Base-by-base conservation (phyloP, 345 rosid genomes). In the Reutealis trisperma region DNA sequence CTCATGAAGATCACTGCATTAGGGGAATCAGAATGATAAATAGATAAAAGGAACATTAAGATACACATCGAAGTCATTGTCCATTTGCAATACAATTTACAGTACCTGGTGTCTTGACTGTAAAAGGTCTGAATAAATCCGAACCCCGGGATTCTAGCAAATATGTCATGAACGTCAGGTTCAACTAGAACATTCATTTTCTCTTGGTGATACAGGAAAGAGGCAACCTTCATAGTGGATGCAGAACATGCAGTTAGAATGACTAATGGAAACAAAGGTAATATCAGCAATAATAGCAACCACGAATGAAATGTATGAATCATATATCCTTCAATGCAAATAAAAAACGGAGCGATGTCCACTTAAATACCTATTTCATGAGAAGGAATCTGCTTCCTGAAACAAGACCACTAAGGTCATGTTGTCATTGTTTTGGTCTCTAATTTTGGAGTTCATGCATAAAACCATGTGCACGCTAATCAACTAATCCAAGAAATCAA, bases 121-220 rank as follows among this genome's bases (percentile, higher is more conserved):
- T 95, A 95, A 84, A 95, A 95, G 64, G 99, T 95, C 81, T 93
- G 99, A 79, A 95, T 89, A 85, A 93, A 95, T 63, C 99, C 98
- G 79, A 93, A 95, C 71, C 99, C 99, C 2, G 99, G 99, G 79
- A 93, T 93, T 88, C 97, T 90, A 78, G 99, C 97, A 86, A 95
- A 92, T 84, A 95, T 83, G 79, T 95, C 99, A 66, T 95, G 99
- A 55, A 95, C 97, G 65, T 95, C 97, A 74, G 98, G 99, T 87
- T 95, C 99, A 83, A 95, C 99, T 49, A 93, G 88, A 75, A 93
- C 90, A 89, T 89, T 92, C 99, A 95, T 93, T 79, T 90, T 91
- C 87, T 95, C 98, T 86, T 92, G 91, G 88, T 93, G 88, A 82
- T 92, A 87, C 86, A 95, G 87, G 89, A 87, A 93, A 78, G 98